These are phyloP conservation scores for Insectozyma bohioensis DNA, from an alignment of 1,139 yeast species.

Conservation along the genomic window DNA sequence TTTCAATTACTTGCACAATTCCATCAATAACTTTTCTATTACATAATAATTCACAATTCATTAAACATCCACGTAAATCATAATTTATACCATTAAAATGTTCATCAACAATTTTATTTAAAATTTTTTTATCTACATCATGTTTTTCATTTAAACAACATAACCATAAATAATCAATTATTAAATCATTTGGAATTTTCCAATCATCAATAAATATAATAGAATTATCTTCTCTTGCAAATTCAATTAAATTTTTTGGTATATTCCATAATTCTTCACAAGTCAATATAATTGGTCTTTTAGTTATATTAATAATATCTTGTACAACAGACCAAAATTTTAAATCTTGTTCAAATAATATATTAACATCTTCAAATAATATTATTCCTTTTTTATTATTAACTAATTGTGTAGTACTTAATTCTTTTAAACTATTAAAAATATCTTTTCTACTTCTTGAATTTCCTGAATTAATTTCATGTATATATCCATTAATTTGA, in stretches of 20 bases:
- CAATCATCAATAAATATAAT: conserved; percentile 26
- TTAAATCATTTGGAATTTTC: conserved; percentile 21
- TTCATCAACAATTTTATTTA: conserved; percentile 32
- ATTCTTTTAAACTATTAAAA: conserved; percentile 63
- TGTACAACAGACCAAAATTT: conserved; percentile 78
- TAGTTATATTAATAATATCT: conserved; percentile 60
- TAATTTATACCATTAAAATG: conserved; percentile 22
- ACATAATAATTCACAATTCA: conserved; percentile 59
- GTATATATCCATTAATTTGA: conserved; percentile 68
- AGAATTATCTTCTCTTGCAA: conserved; percentile 44
- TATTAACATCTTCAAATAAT: conserved; percentile 82
- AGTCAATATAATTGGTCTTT: conserved; percentile 80
- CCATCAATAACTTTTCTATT: neutral
- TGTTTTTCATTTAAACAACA: conserved; percentile 40
- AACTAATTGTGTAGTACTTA: conserved; percentile 82
- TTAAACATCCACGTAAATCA: conserved; percentile 59
- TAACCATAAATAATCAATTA: conserved; percentile 38
- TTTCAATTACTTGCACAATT: too few relatives aligned
- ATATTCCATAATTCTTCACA: conserved; percentile 58
- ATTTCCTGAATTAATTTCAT: conserved; percentile 78
- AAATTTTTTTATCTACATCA: conserved; percentile 29
- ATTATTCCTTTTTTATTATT: conserved; percentile 69
- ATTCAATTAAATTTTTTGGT: conserved; percentile 52
- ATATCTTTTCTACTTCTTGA: conserved; percentile 74
- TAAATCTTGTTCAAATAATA: conserved; percentile 74